Evolutionary conservation across 129 eudicot species (phyloP).

Genomic region (Flaveria trinervia): DNA sequence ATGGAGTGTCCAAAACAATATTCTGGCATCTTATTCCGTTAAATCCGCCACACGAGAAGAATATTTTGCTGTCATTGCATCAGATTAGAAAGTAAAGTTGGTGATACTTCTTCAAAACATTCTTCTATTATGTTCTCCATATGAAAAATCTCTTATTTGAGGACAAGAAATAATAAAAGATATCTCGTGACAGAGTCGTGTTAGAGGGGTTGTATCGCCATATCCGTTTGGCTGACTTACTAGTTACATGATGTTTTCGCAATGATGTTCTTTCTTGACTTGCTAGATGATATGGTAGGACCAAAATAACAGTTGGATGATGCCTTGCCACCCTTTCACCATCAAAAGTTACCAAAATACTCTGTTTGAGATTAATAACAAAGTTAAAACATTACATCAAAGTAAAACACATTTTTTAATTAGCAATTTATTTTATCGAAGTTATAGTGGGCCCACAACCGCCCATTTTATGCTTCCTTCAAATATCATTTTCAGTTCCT

Average conservation of each 20-base stretch:
- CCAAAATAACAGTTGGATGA: no score
- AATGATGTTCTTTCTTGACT: neutral
- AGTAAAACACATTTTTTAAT: neutral
- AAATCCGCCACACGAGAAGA: constrained; percentile 22
- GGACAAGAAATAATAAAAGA: neutral
- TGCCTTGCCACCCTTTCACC: no score
- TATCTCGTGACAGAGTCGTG: neutral
- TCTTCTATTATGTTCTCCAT: neutral
- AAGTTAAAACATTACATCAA: no score
- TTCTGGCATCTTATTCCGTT: constrained; percentile 1
- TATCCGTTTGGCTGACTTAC: neutral
- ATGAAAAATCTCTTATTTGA: neutral
- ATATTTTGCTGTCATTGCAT: neutral
- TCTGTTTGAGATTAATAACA: no score
- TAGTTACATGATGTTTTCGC: neutral
- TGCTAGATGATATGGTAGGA: neutral
- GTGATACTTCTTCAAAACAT: neutral
- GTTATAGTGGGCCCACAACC: neutral
- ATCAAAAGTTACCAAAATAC: no score
- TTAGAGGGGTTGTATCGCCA: neutral
- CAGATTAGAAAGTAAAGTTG: neutral
- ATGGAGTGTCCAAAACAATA: constrained; percentile 6
- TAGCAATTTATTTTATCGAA: neutral
- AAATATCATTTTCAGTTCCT: constrained; percentile 29
- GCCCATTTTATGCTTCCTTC: constrained; percentile 22